Conservation (phyloP, 1,284 basidiomycete species). For the Stygiomarasmius scandens region DNA sequence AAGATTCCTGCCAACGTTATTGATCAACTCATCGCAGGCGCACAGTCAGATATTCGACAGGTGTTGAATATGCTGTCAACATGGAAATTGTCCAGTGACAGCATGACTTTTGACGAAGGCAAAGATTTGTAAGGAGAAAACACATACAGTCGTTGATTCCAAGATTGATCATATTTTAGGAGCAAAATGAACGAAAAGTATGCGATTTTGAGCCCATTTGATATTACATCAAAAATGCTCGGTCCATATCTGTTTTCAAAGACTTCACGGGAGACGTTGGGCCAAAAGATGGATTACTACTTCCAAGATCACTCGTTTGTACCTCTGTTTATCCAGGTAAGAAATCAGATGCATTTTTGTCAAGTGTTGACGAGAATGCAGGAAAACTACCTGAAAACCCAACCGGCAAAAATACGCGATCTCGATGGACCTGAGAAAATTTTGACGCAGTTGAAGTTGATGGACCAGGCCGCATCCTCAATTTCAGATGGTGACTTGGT, state of each 20-base stretch:
- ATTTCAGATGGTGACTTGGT: constrained; percentile 97
- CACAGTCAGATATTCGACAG: constrained; percentile 95
- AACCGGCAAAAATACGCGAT: constrained; percentile 65
- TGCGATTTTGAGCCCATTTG: constrained; percentile 88
- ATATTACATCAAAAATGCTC: constrained; percentile 82
- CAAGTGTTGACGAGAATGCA: constrained; percentile 32
- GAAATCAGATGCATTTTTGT: constrained; percentile 6
- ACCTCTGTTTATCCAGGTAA: constrained; percentile 91
- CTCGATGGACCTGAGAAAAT: constrained; percentile 64
- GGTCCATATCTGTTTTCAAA: constrained; percentile 89
- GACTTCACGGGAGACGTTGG: constrained; percentile 80
- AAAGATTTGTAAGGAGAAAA: constrained; percentile 73
- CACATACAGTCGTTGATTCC: constrained; percentile 2
- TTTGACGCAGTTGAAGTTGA: constrained; percentile 78
- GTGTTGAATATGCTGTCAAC: constrained; percentile 98
- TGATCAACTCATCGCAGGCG: constrained; percentile 87
- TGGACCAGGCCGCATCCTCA: constrained; percentile 86
- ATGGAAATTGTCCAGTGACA: constrained; percentile 80
- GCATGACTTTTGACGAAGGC: constrained; percentile 90
- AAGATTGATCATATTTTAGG: constrained; percentile 42
- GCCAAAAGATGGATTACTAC: constrained; percentile 94
- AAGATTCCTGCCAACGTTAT: constrained; percentile 89
- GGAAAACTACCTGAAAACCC: constrained; percentile 91
- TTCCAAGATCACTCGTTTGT: constrained; percentile 96
- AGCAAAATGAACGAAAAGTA: constrained; percentile 92